Evolutionary conservation across 2,329 filamentous ascomycete genomes (phyloP).

Genomic region (Rutstroemia sp.): DNA sequence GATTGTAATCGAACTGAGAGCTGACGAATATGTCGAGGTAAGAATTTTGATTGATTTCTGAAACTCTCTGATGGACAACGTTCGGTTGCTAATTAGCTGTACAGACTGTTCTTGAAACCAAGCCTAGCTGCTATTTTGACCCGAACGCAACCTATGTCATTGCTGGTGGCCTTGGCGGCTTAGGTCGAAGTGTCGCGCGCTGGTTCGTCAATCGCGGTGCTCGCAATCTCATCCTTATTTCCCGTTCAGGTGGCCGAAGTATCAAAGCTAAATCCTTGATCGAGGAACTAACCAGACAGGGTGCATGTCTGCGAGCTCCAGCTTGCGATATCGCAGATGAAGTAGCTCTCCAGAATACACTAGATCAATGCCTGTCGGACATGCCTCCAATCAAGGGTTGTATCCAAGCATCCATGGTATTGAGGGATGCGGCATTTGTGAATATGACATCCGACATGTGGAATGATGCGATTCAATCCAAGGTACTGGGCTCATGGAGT

Average conservation of each 20-base stretch:
- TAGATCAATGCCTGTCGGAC: background rate
- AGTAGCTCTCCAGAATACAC: slow-evolving; percentile 12
- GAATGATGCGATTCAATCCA: slow-evolving; percentile 29
- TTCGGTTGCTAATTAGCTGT: background rate
- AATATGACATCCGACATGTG: slow-evolving; percentile 34
- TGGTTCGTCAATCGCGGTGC: slow-evolving; percentile 22
- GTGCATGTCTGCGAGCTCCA: slow-evolving; percentile 37
- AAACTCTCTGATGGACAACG: background rate
- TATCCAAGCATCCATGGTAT: slow-evolving; percentile 40
- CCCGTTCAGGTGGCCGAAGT: slow-evolving; percentile 15
- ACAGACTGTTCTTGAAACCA: background rate
- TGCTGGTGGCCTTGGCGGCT: slow-evolving; percentile 26
- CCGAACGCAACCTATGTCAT: slow-evolving; percentile 22
- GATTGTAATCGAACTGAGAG: slow-evolving; percentile 32
- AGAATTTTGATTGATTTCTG: background rate
- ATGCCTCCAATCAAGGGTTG: slow-evolving; percentile 33
- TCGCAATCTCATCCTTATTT: slow-evolving; percentile 25
- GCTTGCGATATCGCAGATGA: slow-evolving; percentile 41
- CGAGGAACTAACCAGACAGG: slow-evolving; percentile 16
- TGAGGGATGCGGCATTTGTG: slow-evolving; percentile 20
- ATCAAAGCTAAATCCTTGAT: slow-evolving; percentile 8
- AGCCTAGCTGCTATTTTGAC: slow-evolving; percentile 10
- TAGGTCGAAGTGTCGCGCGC: slow-evolving; percentile 21
- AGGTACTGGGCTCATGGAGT: slow-evolving; percentile 25
- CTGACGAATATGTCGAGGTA: slow-evolving; percentile 37